These are phyloP conservation scores for Rhytidiadelphus loreus DNA, from an alignment of 225 moss, liverwort and hornwort genomes.

Conservation along the genomic window DNA sequence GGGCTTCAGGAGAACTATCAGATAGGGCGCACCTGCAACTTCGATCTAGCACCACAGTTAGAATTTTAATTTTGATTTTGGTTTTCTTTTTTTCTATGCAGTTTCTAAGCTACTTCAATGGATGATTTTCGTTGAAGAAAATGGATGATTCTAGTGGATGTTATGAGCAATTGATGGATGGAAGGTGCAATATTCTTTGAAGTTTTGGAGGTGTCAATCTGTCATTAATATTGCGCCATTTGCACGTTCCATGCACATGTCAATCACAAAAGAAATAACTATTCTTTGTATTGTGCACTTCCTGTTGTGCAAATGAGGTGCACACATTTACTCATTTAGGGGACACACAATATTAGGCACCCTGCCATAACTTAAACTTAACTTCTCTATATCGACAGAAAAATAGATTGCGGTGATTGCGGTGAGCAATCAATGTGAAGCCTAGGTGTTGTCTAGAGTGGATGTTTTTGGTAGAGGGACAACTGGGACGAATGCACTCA, in stretches of 20 bases:
- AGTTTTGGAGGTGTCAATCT: background rate
- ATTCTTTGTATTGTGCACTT: background rate
- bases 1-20: no score
- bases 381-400: accelerated
- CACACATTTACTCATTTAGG: accelerated
- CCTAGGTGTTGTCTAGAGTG: background rate
- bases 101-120: no score
- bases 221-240: no score
- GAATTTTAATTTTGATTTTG: no score
- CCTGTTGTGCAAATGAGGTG: accelerated
- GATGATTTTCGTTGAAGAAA: no score
- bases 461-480: background rate
- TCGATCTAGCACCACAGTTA: no score
- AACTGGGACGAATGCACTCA: background rate
- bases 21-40: no score
- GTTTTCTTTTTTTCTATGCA: no score
- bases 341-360: background rate
- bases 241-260: no score
- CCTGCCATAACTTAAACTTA: background rate
- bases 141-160: background rate
- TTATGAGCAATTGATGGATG: background rate
- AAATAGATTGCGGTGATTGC: background rate
- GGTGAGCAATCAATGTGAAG: background rate
- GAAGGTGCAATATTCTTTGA: background rate
- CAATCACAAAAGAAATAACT: no score